Conservation (phyloP, 2,329 filamentous ascomycete species). For the Fusarium pseudonygamai region DNA sequence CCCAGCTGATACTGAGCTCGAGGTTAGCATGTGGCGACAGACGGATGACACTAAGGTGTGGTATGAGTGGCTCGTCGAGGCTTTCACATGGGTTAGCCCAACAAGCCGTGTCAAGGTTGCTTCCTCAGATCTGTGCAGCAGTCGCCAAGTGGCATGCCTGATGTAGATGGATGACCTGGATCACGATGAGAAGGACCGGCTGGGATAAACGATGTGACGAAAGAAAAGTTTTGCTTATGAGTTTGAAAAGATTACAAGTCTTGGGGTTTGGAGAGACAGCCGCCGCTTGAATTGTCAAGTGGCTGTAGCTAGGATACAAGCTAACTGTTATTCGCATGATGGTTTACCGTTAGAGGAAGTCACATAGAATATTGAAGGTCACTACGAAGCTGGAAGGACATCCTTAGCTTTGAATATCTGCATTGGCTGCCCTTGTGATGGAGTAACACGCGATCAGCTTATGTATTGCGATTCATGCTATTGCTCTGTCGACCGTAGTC, state of each 20-base stretch:
- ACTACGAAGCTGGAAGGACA: background rate
- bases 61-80: slow-evolving; percentile 98
- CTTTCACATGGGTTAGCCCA: slow-evolving; percentile 73
- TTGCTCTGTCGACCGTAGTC: background rate
- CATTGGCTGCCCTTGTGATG: background rate
- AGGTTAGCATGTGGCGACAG: slow-evolving; percentile 94
- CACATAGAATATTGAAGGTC: background rate
- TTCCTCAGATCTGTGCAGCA: slow-evolving; percentile 73
- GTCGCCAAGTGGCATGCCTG: slow-evolving; percentile 74
- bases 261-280: too few species aligned
- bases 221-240: slow-evolving; percentile 27
- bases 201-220: slow-evolving; percentile 19
- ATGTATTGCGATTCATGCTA: background rate
- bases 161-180: slow-evolving; percentile 61
- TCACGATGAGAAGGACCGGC: background rate
- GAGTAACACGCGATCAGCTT: background rate
- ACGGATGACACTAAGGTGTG: slow-evolving; percentile 96
- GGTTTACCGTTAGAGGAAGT: too few species aligned
- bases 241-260: background rate
- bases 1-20: slow-evolving; percentile 84
- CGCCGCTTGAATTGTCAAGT: slow-evolving; percentile 20
- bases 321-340: background rate
- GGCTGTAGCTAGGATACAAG: background rate
- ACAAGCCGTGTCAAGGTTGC: slow-evolving; percentile 71
- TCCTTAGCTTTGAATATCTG: background rate